Evolutionary conservation across 306 rosid species (phyloP), one percentile per base, ranked within the genome.

Genomic region (Pyrus pyrifolia): DNA sequence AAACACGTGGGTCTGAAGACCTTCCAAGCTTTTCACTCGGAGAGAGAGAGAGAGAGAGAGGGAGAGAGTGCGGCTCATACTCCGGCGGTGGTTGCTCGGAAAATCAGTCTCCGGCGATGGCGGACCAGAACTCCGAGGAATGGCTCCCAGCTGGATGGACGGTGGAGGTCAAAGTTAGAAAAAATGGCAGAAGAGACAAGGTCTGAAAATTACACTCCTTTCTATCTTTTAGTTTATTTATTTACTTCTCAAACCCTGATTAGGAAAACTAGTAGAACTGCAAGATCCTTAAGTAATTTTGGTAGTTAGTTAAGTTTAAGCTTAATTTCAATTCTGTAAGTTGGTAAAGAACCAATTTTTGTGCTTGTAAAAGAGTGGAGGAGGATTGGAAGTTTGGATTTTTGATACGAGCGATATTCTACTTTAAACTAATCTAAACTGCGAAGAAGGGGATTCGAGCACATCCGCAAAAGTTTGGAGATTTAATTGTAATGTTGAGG

Each of bases 121-220:
- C 66, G 68, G 83, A 84, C 66, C 68, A 72, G 4, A 62, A 81
- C 75, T 58, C 91, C 25, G 85, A 85, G 40, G 85, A 77, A 21
- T 76, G 85, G 72, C 87, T 93, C 38, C 96, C 97, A 40, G 80
- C 83, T 15, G 97, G 93, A 70, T 90, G 96, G 96, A 83, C 87
- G 2, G 85, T 86, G 74, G 77, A 89, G 83, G 83, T 81, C 44
- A 87, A 58, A 74, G 81, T 87, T 21, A 86, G 96, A 78, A 86
- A 79, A 74, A 81, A 75, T 76, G 98, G 98, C 49, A 83, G 64
- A 75, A 89, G 62, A 78, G 93, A 91, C 74, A 88, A 92, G 96
- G 97, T 90, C 86, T 9, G 80, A 22, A 11, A 3, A 23, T 17
- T 14, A 7, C 30, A 0, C 17, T 27, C 9, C 19, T 27, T 57